phyloP scores from a whole-genome alignment of 2,329 filamentous ascomycete genomes.

The Atkinsonella hypoxylon region DNA sequence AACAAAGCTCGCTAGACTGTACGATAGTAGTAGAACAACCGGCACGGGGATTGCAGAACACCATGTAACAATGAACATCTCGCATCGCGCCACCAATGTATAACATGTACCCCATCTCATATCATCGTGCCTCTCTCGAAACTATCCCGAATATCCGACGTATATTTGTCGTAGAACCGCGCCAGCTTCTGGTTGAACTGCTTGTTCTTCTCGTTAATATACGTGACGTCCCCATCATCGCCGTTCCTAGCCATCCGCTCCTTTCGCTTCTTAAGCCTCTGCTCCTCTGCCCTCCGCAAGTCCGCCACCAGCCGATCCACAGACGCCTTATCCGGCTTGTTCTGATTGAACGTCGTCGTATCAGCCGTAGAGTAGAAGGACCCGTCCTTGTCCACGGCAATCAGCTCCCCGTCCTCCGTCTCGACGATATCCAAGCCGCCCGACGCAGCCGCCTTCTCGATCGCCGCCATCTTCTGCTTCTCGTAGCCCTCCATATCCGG shows the following conservation, averaged over 20 bases:
- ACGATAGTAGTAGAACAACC: slow-evolving; percentile 9
- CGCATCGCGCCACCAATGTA: too few species aligned
- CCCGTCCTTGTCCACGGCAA: slow-evolving; percentile 85
- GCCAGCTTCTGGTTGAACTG: slow-evolving; percentile 97
- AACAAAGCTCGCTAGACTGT: slow-evolving; percentile 21
- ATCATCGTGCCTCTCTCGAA: slow-evolving; percentile 97
- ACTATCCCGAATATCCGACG: slow-evolving; percentile 88
- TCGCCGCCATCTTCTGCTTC: slow-evolving; percentile 69
- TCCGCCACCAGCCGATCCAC: slow-evolving; percentile 82
- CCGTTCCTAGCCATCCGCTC: slow-evolving; percentile 68
- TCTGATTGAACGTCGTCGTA: slow-evolving; percentile 67
- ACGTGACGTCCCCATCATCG: slow-evolving; percentile 85
- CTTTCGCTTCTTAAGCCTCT: slow-evolving; percentile 71
- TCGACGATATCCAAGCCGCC: slow-evolving; percentile 89
- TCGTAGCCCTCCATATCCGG: slow-evolving; percentile 79
- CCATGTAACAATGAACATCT: too few species aligned
- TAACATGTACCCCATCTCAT: slow-evolving; percentile 29
- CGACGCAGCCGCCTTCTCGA: slow-evolving; percentile 72
- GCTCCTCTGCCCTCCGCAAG: slow-evolving; percentile 78
- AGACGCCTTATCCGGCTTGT: slow-evolving; percentile 75
- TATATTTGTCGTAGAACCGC: slow-evolving; percentile 98
- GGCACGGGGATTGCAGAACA: too few species aligned
- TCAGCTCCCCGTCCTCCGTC: slow-evolving; percentile 86
- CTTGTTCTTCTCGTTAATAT: slow-evolving; percentile 99
- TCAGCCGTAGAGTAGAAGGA: slow-evolving; percentile 85